Base-by-base conservation (phyloP, 306 rosid genomes). In the Glycine soja region DNA sequence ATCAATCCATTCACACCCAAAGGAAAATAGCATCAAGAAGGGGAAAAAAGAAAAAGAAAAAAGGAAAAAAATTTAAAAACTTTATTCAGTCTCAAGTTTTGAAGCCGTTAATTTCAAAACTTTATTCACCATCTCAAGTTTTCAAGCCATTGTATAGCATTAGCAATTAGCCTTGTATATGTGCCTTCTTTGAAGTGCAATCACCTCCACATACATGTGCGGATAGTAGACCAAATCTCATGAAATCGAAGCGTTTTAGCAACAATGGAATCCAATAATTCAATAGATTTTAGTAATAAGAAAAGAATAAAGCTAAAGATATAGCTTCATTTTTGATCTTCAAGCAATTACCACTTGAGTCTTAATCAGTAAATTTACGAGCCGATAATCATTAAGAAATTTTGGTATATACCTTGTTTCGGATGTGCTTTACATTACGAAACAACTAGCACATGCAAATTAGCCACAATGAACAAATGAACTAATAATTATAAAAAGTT, bases 391-490 rank as follows among this genome's bases (percentile, higher is more conserved):
- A n/a, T 51, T n/a, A 18, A 24, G 50, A 78, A 83, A 46, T 64
- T 32, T 83, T 50, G 70, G 52, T 30, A 62, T 62, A 24, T 14
- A 38, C n/a, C 40, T 18, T 69, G 78, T 52, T 82, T 53, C 32
- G 2, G 58, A 63, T 46, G 82, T 71, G 74, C 74, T 66, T 70
- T 74, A 19, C 40, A 62, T 51, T 79, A 72, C 54, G 77, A 67
- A 64, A 67, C 45, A 68, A 75, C 59, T 42, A 10, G 46, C 65
- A 62, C 65, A 67, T 19, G 72, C 57, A 81, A 86, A 91, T 81
- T 83, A 87, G 90, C 83, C 95, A 88, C 86, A 84, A 59, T 80
- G 83, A 91, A 92, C 89, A 91, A 85, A 90, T 88, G 87, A 94
- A 87, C 89, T 58, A 90, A 90, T 88, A 74, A 90, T 86, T 83